Evolutionary conservation across 805 yeast genomes (phyloP).

Genomic region (Isabelozyma gotoi): DNA sequence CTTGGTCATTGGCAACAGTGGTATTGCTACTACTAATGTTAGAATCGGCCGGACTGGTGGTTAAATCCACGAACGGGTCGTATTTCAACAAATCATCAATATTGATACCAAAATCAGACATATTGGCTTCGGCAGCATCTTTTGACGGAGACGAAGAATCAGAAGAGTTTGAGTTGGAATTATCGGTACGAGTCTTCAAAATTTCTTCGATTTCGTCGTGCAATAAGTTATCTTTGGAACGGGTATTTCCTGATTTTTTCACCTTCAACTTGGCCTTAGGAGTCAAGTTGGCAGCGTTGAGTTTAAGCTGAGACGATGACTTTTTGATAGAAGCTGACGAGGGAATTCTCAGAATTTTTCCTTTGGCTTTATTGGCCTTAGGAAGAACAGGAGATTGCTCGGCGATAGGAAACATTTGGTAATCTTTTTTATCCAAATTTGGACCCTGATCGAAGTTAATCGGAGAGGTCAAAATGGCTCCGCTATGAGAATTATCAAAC

Average conservation of each 20-base stretch:
- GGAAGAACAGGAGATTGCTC: background rate
- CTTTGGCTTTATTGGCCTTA: background rate
- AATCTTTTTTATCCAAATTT: background rate
- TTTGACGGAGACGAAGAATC: background rate
- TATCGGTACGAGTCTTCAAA: background rate
- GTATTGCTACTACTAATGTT: background rate
- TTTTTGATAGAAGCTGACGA: background rate
- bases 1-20: background rate
- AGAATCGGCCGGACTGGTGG: constrained; percentile 1
- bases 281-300: background rate
- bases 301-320: background rate
- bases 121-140: background rate
- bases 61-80: constrained; percentile 12
- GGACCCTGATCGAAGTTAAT: background rate
- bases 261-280: background rate
- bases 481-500: background rate
- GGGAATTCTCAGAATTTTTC: background rate
- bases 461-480: background rate
- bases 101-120: constrained; percentile 4
- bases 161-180: background rate
- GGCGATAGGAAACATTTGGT: background rate
- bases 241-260: background rate
- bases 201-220: background rate
- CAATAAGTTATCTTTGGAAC: background rate
- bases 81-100: constrained; percentile 14